Base-by-base conservation (phyloP, 2,329 filamentous ascomycete genomes). In the Ophiognomonia clavigignenti-juglandacearum region DNA sequence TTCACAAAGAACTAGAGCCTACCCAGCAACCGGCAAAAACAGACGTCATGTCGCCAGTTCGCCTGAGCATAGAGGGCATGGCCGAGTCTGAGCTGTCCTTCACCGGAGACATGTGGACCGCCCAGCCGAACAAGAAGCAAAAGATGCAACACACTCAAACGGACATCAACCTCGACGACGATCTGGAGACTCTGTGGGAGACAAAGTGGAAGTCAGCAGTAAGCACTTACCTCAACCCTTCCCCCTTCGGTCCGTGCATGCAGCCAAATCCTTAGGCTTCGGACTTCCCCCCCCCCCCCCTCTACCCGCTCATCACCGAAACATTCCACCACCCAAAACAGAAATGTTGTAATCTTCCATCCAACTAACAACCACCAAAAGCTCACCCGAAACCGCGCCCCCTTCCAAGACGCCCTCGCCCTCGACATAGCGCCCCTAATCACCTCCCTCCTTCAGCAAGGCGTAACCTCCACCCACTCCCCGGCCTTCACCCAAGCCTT, bases 361-460 rank as follows among this genome's bases (percentile, higher is more conserved):
- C 37, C 14, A 18, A 39, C 14, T 20, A 24, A 16, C 20, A 24
- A 20, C 23, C 11, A 8, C 9, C 39, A 16, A 8, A 10, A 39
- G 24, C 41, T 11, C 43, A 20, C 14, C 32, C 37, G 27, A 18
- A 23, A 32, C 27, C 20, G 32, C 8, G 29, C 87, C 56, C 83
- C 83, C 1, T 90, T 90, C 71, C 86, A 89, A 69, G 86, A 89
- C 64, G 80, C 82, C 40, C 68, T 73, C 4, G 75, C 77, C 48
- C 72, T 80, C 48, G 86, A 90, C 64, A 88, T 90, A 59, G 74
- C 78, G 55, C 83, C 83, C 16, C 73, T 90, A 26, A 86, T 87
- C 42, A 61, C 75, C n/a, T 67, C 77, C 46, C 67, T 90, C 37
- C 77, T 84, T 39, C 64, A 74, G 67, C 67, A 77, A 57, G 69